A percentile compares a stretch with the other conserved stretches of the same genome.
Evolutionary conservation across 176 grass and related monocot genomes (phyloP).

Genomic region (Secale cereale): DNA sequence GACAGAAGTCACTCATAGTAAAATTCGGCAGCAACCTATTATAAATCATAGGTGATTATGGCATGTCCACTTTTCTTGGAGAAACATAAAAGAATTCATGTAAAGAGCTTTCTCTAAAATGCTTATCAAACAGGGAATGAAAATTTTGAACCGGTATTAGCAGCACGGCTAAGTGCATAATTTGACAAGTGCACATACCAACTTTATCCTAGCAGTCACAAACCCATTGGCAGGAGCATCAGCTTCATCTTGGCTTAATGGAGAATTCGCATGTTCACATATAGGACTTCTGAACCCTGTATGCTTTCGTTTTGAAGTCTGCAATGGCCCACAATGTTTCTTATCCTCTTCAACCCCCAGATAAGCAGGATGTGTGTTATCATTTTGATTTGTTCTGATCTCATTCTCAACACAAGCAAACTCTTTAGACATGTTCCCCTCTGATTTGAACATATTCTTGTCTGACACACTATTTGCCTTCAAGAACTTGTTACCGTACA

Average conservation of each 20-base stretch:
- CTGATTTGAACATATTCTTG: constrained; percentile 59
- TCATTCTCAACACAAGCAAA: constrained; percentile 58
- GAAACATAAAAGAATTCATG: not conserved
- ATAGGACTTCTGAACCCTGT: constrained; percentile 88
- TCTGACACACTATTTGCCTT: constrained; percentile 43
- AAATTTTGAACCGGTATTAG: not conserved
- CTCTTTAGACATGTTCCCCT: constrained; percentile 37
- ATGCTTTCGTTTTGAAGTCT: constrained; percentile 63
- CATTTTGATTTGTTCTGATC: constrained; percentile 36
- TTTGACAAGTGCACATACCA: constrained; percentile 49
- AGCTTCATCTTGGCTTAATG: constrained; percentile 70
- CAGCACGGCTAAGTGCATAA: not conserved
- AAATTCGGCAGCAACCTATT: not conserved
- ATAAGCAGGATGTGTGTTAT: constrained; percentile 37
- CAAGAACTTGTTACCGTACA: constrained; percentile 47
- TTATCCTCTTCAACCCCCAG: constrained; percentile 46
- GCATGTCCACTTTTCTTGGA: not conserved
- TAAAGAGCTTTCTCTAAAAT: constrained; percentile 9
- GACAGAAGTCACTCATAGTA: not conserved
- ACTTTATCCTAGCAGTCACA: constrained; percentile 78
- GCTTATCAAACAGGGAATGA: not conserved
- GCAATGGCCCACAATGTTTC: constrained; percentile 34
- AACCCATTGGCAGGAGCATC: constrained; percentile 58
- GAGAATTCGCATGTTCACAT: constrained; percentile 68
- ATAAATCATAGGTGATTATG: not conserved